A percentile compares a stretch with the other conserved stretches of the same genome.
These are phyloP conservation scores for Aureobasidium sp. DNA, from an alignment of 2,329 filamentous ascomycete genomes.

Conservation along the genomic window DNA sequence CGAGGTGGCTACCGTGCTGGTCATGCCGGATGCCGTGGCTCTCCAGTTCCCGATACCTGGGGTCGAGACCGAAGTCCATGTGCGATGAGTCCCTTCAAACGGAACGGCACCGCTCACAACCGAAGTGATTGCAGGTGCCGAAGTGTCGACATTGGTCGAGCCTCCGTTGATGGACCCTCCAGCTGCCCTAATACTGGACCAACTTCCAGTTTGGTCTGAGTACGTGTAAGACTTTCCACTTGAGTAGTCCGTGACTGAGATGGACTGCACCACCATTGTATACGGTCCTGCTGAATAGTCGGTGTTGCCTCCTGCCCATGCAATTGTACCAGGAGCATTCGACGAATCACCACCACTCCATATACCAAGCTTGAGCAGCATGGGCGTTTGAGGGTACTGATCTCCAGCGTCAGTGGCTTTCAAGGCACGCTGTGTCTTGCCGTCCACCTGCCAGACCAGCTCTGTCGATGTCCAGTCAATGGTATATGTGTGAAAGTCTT, in stretches of 20 bases:
- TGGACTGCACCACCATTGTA: slow-evolving; percentile 69
- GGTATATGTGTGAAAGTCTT: slow-evolving; percentile 72
- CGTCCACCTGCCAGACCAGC: slow-evolving; percentile 80
- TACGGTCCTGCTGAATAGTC: slow-evolving; percentile 79
- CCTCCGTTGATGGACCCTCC: slow-evolving; percentile 59
- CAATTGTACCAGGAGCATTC: slow-evolving; percentile 73
- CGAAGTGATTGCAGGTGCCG: slow-evolving; percentile 55
- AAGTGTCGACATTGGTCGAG: slow-evolving; percentile 43
- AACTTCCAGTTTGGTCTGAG: slow-evolving; percentile 65
- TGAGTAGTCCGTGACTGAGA: slow-evolving; percentile 82
- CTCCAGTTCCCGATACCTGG: slow-evolving; percentile 34
- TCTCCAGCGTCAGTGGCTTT: slow-evolving; percentile 57
- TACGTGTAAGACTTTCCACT: slow-evolving; percentile 82
- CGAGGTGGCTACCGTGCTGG: slow-evolving; percentile 31
- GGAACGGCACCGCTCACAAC: slow-evolving; percentile 58
- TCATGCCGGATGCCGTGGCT: slow-evolving; percentile 31
- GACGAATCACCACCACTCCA: slow-evolving; percentile 85
- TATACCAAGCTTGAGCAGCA: slow-evolving; percentile 84
- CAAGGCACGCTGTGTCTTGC: slow-evolving; percentile 66
- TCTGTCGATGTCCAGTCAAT: slow-evolving; percentile 84
- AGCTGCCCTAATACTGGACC: slow-evolving; percentile 73
- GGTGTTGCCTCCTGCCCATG: slow-evolving; percentile 80
- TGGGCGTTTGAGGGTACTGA: slow-evolving; percentile 91
- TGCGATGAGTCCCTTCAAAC: slow-evolving; percentile 52
- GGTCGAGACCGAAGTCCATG: slow-evolving; percentile 27